Evolutionary conservation across 2,329 filamentous ascomycete species (phyloP).

Genomic region (Fusarium mundagurra): DNA sequence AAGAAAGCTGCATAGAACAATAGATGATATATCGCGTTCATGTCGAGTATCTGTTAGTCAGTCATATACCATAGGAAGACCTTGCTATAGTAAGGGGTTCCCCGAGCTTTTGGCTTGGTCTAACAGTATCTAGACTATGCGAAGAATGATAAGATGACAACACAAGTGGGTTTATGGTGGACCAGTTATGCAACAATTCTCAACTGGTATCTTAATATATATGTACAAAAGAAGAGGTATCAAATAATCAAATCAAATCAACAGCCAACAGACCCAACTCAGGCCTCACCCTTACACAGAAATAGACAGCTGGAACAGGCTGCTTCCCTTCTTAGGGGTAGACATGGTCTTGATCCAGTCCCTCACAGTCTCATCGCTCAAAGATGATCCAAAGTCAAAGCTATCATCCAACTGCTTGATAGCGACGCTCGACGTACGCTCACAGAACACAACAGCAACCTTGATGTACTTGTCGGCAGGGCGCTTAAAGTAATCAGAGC

Average conservation of each 20-base stretch:
- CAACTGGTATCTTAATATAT: slow-evolving; percentile 20
- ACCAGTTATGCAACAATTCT: background rate
- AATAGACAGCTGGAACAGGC: slow-evolving; percentile 36
- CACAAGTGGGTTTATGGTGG: background rate
- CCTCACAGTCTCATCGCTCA: slow-evolving; percentile 52
- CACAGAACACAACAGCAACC: slow-evolving; percentile 70
- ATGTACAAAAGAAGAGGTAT: slow-evolving; percentile 21
- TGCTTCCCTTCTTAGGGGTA: slow-evolving; percentile 26
- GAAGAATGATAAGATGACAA: background rate
- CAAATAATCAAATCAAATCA: background rate
- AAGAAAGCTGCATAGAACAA: slow-evolving; percentile 22
- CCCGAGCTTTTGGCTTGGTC: no score
- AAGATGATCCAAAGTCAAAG: slow-evolving; percentile 52
- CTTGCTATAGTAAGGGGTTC: no score
- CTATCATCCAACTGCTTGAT: slow-evolving; percentile 62
- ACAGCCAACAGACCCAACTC: background rate
- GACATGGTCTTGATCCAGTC: slow-evolving; percentile 44
- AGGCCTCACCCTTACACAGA: background rate
- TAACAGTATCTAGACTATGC: background rate
- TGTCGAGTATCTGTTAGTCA: no score
- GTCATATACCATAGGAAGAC: no score
- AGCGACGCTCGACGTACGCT: slow-evolving; percentile 59
- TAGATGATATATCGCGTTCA: background rate
- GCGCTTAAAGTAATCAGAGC: slow-evolving; percentile 76
- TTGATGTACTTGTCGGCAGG: slow-evolving; percentile 69